phyloP scores from a whole-genome alignment of 495 filamentous ascomycete genomes.

The Delitschia confertaspora region DNA sequence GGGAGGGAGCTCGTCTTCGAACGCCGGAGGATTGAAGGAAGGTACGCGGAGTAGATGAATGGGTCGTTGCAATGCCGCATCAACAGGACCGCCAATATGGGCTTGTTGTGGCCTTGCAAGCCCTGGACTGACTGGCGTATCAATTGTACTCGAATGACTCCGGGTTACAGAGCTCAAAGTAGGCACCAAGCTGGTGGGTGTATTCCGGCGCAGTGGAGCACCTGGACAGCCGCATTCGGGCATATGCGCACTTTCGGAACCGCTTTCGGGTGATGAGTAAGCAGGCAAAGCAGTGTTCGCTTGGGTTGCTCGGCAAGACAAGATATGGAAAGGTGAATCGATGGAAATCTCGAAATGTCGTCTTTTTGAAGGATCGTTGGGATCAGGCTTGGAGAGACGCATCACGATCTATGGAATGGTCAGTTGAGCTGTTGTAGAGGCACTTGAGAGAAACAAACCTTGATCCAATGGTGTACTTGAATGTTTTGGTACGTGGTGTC shows the following conservation, averaged over 20 bases:
- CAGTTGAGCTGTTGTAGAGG: constrained; percentile 4
- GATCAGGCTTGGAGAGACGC: constrained; percentile 82
- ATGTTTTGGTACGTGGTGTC: constrained; percentile 96
- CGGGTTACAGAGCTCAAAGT: constrained; percentile 33
- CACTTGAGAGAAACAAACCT: constrained; percentile 48
- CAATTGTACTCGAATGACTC: constrained; percentile 11
- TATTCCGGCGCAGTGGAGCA: constrained; percentile 41
- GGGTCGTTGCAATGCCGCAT: constrained; percentile 45
- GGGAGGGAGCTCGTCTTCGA: constrained; percentile 80
- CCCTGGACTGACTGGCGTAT: constrained; percentile 33
- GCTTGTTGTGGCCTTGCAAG: constrained; percentile 34
- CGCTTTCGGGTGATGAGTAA: constrained; percentile 57
- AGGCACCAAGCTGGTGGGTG: constrained; percentile 38
- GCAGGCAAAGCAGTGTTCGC: constrained; percentile 84
- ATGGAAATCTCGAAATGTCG: constrained; percentile 98
- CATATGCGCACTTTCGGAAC: constrained; percentile 40
- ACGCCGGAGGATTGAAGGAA: constrained; percentile 83
- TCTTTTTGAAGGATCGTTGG: constrained; percentile 68
- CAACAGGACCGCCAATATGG: constrained; percentile 30
- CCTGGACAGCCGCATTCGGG: constrained; percentile 73
- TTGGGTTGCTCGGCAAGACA: constrained; percentile 87
- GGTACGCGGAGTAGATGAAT: constrained; percentile 86
- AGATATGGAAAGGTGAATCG: constrained; percentile 91
- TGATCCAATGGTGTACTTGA: constrained; percentile 98
- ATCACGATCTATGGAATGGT: constrained; percentile 71